Evolutionary conservation across 2,329 filamentous ascomycete genomes (phyloP).

Genomic region (Aspergillus neoniger): DNA sequence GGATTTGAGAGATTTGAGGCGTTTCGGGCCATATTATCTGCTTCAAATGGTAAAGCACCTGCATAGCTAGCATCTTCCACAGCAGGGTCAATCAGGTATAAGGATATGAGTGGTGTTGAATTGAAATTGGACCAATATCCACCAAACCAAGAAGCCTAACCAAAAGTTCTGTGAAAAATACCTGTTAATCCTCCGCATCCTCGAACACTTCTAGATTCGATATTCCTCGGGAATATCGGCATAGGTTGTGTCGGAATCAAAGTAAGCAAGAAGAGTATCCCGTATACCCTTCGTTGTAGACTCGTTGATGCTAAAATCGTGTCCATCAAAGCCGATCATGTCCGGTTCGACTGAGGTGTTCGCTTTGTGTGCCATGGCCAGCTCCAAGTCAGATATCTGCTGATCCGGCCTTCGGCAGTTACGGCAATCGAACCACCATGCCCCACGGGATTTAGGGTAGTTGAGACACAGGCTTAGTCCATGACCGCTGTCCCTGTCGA

Average conservation of each 20-base stretch:
- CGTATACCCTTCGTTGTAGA: background rate
- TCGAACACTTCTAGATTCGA: too few species aligned
- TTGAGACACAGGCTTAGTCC: background rate
- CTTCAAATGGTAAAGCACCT: too few species aligned
- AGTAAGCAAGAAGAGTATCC: background rate
- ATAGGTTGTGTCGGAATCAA: background rate
- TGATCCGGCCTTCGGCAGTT: background rate
- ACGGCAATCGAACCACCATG: background rate
- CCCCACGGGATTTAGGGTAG: background rate
- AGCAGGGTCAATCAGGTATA: too few species aligned
- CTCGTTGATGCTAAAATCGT: background rate
- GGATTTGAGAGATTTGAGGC: too few species aligned
- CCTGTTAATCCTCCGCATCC: too few species aligned
- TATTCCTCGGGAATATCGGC: background rate
- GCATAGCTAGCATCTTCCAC: too few species aligned
- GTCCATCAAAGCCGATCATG: background rate
- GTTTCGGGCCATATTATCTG: too few species aligned
- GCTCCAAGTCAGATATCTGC: background rate
- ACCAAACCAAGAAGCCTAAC: too few species aligned
- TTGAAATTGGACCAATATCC: too few species aligned
- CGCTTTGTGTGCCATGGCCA: too few species aligned
- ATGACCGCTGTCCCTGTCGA: background rate
- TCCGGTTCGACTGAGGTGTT: background rate
- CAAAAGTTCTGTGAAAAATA: too few species aligned
- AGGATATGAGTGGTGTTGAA: too few species aligned